Evolutionary conservation across 1,284 basidiomycete species (phyloP), one percentile per base, ranked within the genome.

Genomic region (Ustilago vetiveriae): DNA sequence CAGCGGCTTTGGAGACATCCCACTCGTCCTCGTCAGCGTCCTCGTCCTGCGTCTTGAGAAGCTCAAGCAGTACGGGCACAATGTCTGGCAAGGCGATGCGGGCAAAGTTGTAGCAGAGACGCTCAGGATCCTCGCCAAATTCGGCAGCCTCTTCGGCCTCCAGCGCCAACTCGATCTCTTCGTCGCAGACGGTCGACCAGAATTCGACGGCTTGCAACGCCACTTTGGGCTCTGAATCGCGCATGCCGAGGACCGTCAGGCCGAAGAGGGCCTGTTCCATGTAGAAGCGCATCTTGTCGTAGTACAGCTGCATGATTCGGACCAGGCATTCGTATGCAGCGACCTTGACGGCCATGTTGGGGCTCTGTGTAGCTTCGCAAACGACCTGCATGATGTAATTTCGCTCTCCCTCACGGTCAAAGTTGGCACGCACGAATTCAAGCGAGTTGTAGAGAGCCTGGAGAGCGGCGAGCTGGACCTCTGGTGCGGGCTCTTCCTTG

Each of bases 341-440:
- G 13, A 79, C 75, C 69, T 80, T 79, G 68, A 81, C 75, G 35
- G 71, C 46, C 85, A 97, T 93, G 47, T 98, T 93, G 39, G 87
- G 83, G 16, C 90, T 87, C 83, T 98, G 96, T 1, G 96, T 98
- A 1, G 95, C 96, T 82, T 98, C 96, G 82, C 95, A 99, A 23
- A 98, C 92, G 46, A 98, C 94, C 85, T 99, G 96, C 96, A 98
- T 98, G 84, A 99, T 98, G 85, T 97, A 98, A 85, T 98, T 98
- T 50, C 95, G 89, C 83, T 98, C 95, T 60, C 96, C 95, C 36
- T 77, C 73, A 35, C 75, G 68, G 75, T 97, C 93, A 84, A 99
- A 98, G 85, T 99, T 99, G 78, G 94, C 92, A 57, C 92, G 88
- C 49, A 98, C 92, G 81, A 99, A 99, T 83, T 97, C 94, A 50